Evolutionary conservation across 2,329 filamentous ascomycete genomes (phyloP), one percentile per base, ranked within the genome.

Genomic region (Trichoderma sp.): DNA sequence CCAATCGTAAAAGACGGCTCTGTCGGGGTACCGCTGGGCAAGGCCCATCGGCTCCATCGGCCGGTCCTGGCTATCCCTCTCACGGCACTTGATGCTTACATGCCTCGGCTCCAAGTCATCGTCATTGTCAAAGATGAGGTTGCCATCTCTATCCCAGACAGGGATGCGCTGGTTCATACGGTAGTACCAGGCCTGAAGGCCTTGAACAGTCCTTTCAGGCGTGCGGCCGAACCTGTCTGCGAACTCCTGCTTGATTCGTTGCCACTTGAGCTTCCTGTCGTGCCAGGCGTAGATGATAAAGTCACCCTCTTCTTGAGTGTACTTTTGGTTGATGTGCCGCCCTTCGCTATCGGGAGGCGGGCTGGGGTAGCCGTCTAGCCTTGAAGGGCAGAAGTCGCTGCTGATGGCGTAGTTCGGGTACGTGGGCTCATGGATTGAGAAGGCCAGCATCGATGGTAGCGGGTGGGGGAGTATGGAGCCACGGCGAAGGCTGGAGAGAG

Each of bases 11-110:
- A 75, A 72, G 44, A 82, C 73, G 7, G 80, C 80, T 26, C 79
- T 76, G 64, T 83, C 81, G 2, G 81, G 81, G 64, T 79, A 83
- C n/a, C 82, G 75, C 61, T 78, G 77, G 0, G 74, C 76, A 12
- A 79, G 71, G 1, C 77, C 77, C 26, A 78, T 70, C 1, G 75
- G 75, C 63, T 78, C 74, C 70, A 72, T 72, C 19, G 76, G 75
- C 65, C 75, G 76, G 67, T 75, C 75, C 52, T 76, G 75, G 58
- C 70, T 74, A 54, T 78, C 76, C 30, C 74, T 72, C 63, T 78
- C 76, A 1, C 77, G 75, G 61, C 77, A 78, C 70, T 79, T 79
- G 73, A 78, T 77, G 64, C 73, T 74, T 65, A 77, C 69, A 60
- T 76, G 71, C 61, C 71, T 73, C 28, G 77, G 77, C 70, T 78